These are phyloP conservation scores for Pueraria montana DNA, from an alignment of 306 rosid species.

Conservation along the genomic window DNA sequence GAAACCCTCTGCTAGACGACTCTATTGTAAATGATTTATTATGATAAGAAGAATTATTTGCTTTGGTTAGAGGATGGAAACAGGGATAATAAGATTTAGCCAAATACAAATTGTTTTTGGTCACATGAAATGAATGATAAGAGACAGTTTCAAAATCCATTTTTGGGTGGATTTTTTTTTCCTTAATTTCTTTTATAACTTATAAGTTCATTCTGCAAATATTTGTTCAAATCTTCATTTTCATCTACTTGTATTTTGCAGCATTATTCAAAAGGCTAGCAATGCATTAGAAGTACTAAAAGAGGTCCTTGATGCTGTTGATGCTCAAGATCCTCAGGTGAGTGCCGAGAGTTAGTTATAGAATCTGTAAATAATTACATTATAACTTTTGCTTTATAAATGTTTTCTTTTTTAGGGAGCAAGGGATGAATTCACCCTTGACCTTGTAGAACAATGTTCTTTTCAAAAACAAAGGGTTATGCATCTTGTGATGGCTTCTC, in stretches of 20 bases:
- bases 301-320: constrained; percentile 93
- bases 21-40: constrained; percentile 18
- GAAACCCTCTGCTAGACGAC: constrained; percentile 7
- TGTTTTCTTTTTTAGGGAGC: constrained; percentile 67
- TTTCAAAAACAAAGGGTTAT: constrained; percentile 94
- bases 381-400: constrained; percentile 18
- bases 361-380: constrained; percentile 23
- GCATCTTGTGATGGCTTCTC: constrained; percentile 96
- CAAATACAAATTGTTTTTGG: constrained; percentile 21
- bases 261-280: constrained; percentile 86
- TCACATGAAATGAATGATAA: constrained; percentile 36
- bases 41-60: constrained; percentile 28
- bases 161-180: constrained; percentile 21
- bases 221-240: constrained; percentile 10
- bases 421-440: constrained; percentile 94
- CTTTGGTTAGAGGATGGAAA: constrained; percentile 33
- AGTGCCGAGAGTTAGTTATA: constrained; percentile 29
- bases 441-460: constrained; percentile 96
- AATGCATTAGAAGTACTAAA: constrained; percentile 84
- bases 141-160: constrained; percentile 20
- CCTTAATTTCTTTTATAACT: neutral
- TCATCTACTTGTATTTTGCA: constrained; percentile 54
- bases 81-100: constrained; percentile 21
- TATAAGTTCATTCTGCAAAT: constrained; percentile 11
- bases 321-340: constrained; percentile 83